Evolutionary conservation across 1,284 basidiomycete species (phyloP).

Genomic region (Boletus smithii): DNA sequence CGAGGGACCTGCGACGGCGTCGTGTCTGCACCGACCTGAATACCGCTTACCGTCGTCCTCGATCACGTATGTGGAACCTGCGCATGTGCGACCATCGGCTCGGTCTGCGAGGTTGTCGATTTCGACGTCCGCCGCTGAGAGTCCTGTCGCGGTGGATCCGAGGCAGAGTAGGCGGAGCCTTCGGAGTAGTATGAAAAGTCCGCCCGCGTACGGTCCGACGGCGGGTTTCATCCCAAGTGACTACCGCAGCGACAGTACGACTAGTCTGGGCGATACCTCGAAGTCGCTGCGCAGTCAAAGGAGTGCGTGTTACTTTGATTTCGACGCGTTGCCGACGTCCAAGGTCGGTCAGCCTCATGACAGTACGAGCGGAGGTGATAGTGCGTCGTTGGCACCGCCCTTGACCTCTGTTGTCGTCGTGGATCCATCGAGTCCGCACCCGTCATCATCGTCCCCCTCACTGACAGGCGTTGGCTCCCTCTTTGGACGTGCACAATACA

Average conservation of each 20-base stretch:
- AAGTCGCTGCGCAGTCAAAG: constrained; percentile 15
- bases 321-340: constrained; percentile 25
- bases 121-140: neutral
- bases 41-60: constrained; percentile 24
- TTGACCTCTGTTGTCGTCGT: neutral
- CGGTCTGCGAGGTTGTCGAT: neutral
- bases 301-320: constrained; percentile 27
- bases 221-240: constrained; percentile 29
- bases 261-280: constrained; percentile 11
- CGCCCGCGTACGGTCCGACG: constrained; percentile 23
- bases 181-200: neutral
- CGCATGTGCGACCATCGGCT: constrained; percentile 15
- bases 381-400: neutral
- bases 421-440: neutral
- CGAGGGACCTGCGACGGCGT: constrained; percentile 51
- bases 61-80: constrained; percentile 28
- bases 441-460: constrained; percentile 5
- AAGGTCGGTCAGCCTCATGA: neutral
- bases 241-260: constrained; percentile 6
- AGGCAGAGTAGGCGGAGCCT: constrained; percentile 1
- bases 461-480: constrained; percentile 2
- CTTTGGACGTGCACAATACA: constrained; percentile 30
- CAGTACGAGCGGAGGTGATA: neutral
- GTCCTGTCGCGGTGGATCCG: constrained; percentile 2
- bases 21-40: constrained; percentile 31